Base-by-base conservation (phyloP, 2,329 filamentous ascomycete species). In the Paecilomyces variotii region DNA sequence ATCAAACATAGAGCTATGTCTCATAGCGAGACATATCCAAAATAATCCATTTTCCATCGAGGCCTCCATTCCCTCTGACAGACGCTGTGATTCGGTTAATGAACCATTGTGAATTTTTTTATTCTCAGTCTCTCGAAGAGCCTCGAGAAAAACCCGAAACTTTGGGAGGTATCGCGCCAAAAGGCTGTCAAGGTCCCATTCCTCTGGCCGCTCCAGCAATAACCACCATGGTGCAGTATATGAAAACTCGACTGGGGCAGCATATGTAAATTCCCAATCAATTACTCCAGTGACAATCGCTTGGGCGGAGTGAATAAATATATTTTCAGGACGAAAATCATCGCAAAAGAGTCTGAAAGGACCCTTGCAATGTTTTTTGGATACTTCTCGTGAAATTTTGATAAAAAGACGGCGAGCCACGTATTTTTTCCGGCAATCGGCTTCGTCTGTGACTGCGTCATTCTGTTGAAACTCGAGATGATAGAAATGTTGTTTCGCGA, bases 191-290 rank as follows among this genome's bases (percentile, higher is more conserved):
- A 71, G 61, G 25, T 68, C 63, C 69, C 65, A 71, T 57, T 66
- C 62, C 54, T 69, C 67, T 30, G 65, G 68, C 19, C 58, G 61
- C 53, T 66, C 65, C 10, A 70, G 55, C 34, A 70, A 61, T 28
- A 70, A 60, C 69, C 66, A 69, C 59, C 63, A 69, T 53, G 65
- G 67, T 32, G 68, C 61, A 32, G 57, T 59, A 60, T 63, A 62
- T 24, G 61, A 59, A 57, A 68, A 68, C 53, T 66, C 62, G 56
- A 63, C 62, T 24, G 64, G 62, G 19, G 66, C 67, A 53, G 64
- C 65, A 51, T 71, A 67, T 10, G 62, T 61, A 56, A 67, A 69
- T 53, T 69, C 68, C 68, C 65, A 70, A 55, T 71, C 67, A 25
- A 70, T 60, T 2, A 67, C 66, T 32, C 59, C 65, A 27, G 55